phyloP scores from a whole-genome alignment of 1,284 basidiomycete genomes.

The Chiua sp. region DNA sequence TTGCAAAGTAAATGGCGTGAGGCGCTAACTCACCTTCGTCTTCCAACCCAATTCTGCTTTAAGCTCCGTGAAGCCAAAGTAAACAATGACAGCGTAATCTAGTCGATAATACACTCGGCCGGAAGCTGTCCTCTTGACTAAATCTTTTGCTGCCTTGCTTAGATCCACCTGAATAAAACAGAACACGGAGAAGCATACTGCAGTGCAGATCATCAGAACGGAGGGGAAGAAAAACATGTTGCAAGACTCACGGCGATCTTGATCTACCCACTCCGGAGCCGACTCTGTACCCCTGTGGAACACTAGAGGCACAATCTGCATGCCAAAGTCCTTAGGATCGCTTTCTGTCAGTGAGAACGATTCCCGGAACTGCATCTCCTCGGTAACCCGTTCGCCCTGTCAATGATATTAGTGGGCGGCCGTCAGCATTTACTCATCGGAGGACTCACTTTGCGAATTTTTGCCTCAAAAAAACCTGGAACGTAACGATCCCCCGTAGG shows the following conservation, averaged over 20 bases:
- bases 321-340: slow-evolving; percentile 5
- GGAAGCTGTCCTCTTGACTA: background rate
- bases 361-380: slow-evolving; percentile 5
- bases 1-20: background rate
- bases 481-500: slow-evolving; percentile 4
- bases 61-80: slow-evolving; percentile 6
- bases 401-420: background rate
- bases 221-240: background rate
- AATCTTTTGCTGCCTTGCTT: slow-evolving; percentile 1
- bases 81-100: slow-evolving; percentile 18
- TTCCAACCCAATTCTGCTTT: slow-evolving; percentile 12
- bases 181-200: slow-evolving; percentile 2
- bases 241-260: slow-evolving; percentile 7
- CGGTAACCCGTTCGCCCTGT: background rate
- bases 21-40: background rate
- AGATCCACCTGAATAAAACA: slow-evolving; percentile 7
- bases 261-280: slow-evolving; percentile 15
- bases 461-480: slow-evolving; percentile 10
- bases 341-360: slow-evolving; percentile 5
- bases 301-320: slow-evolving; percentile 2
- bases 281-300: slow-evolving; percentile 10
- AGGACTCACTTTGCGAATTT: background rate
- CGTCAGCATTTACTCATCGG: background rate
- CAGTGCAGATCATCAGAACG: background rate
- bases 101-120: slow-evolving; percentile 7